Conservation (phyloP, 2,329 filamentous ascomycete genomes). For the Monosporascus cannonballus region DNA sequence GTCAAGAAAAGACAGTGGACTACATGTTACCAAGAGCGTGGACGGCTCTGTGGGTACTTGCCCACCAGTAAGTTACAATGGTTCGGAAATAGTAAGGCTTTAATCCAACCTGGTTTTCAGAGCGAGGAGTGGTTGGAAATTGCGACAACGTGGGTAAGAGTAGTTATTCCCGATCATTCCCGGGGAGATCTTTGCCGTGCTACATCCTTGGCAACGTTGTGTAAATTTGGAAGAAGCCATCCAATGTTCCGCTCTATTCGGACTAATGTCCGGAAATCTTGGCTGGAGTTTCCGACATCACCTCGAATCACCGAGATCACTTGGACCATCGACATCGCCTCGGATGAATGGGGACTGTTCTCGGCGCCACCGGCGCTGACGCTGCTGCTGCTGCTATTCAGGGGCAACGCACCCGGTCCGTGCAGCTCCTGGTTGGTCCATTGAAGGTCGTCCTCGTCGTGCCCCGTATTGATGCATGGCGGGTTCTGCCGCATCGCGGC, state of each 20-base stretch:
- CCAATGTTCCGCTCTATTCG: too few relatives aligned
- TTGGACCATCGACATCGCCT: too few relatives aligned
- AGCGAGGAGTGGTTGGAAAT: background rate
- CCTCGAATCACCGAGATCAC: too few relatives aligned
- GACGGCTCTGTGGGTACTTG: background rate
- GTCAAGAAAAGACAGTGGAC: too few relatives aligned
- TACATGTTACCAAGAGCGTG: too few relatives aligned
- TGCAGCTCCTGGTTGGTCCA: background rate
- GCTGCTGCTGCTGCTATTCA: background rate
- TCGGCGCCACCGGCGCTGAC: background rate
- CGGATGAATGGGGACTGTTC: too few relatives aligned
- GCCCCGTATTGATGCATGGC: background rate
- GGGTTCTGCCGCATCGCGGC: background rate
- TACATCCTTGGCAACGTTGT: too few relatives aligned
- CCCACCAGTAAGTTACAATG: background rate
- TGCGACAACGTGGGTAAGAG: background rate
- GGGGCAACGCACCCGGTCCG: background rate
- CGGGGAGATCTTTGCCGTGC: too few relatives aligned
- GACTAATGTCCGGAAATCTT: too few relatives aligned
- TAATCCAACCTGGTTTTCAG: background rate
- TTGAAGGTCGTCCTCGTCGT: background rate
- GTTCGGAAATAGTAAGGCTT: background rate
- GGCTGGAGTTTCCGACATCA: too few relatives aligned
- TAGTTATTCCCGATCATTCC: too few relatives aligned
- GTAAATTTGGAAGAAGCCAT: too few relatives aligned